Conservation (phyloP, 768 basidiomycete genomes). For the Leccinum ochraceum region DNA sequence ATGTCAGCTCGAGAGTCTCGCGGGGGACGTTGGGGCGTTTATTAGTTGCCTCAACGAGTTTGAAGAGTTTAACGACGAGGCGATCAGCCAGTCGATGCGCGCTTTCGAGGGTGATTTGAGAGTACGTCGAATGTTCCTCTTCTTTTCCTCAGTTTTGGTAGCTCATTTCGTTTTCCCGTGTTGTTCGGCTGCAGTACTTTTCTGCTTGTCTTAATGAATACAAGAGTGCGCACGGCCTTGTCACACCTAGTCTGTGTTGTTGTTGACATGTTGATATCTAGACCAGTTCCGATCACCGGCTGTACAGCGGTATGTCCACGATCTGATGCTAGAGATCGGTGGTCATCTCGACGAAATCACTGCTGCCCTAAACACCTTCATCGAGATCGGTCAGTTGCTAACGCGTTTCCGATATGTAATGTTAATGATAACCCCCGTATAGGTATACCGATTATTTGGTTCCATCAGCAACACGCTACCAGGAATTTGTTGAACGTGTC, state of each 20-base stretch:
- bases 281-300: constrained; percentile 52
- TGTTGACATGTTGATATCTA: constrained; percentile 18
- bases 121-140: constrained; percentile 24
- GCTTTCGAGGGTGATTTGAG: constrained; percentile 50
- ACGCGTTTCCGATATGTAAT: not conserved
- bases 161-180: not conserved
- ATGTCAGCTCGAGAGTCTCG: constrained; percentile 43
- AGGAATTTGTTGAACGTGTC: constrained; percentile 50
- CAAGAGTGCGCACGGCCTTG: constrained; percentile 33
- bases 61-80: constrained; percentile 52
- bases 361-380: constrained; percentile 46
- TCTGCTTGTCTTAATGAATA: constrained; percentile 47
- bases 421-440: constrained; percentile 14
- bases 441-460: too few species aligned
- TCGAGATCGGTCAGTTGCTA: constrained; percentile 46
- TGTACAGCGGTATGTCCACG: constrained; percentile 53
- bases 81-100: constrained; percentile 47
- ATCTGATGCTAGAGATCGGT: constrained; percentile 47
- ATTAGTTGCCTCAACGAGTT: constrained; percentile 52
- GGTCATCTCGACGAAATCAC: constrained; percentile 48
- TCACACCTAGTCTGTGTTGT: not conserved
- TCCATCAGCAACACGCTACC: constrained; percentile 51
- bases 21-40: constrained; percentile 49
- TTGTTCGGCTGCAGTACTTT: constrained; percentile 42
- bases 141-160: too few species aligned